Base-by-base conservation (phyloP, 2,329 filamentous ascomycete species). In the Didymosphaeria variabile region DNA sequence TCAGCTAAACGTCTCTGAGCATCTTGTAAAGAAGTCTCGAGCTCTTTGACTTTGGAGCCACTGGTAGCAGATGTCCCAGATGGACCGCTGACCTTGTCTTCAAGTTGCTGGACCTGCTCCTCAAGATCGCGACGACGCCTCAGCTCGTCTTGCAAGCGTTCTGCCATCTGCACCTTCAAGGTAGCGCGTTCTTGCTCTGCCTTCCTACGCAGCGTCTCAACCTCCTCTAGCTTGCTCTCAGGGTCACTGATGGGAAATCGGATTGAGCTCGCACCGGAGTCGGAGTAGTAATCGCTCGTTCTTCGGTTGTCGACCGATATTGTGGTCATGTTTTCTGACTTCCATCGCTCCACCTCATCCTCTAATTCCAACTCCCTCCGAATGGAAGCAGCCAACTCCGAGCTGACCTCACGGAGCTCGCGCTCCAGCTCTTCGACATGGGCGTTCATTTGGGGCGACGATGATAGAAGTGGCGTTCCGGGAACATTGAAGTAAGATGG, bases 201-300 rank as follows among this genome's bases (percentile, higher is more conserved):
- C 67, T 89, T 89, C 66, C 95, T 87, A 70, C 94, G 91, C 49
- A 95, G 85, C 77, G 89, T 92, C 62, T 97, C 92, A 36, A 97
- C 82, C 76, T 97, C 92, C 71, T 90, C 88, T 4, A 85, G 70
- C 67, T 84, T 87, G 34, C 79, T 80, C 49, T 86, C 84, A 15
- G 79, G 80, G 61, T 86, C 83, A 50, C 92, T 90, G 63, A 86
- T 82, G 1, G 90, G 89, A 72, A 90, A 90, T 72, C 93, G 91
- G 56, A 92, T 86, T 1, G 93, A 94, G 77, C 93, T 94, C 60
- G 92, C 90, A 34, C 95, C 95, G 6, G 94, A 97, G 77, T 99
- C 95, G 2, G 95, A 99, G 77, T 95, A 99, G 81, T 99, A 98
- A 80, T 99, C 95, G 80, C 95, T 98, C 10, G 92, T 96, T 62